These are phyloP conservation scores for Coniella vitis DNA, from an alignment of 2,329 filamentous ascomycete species.

Conservation along the genomic window DNA sequence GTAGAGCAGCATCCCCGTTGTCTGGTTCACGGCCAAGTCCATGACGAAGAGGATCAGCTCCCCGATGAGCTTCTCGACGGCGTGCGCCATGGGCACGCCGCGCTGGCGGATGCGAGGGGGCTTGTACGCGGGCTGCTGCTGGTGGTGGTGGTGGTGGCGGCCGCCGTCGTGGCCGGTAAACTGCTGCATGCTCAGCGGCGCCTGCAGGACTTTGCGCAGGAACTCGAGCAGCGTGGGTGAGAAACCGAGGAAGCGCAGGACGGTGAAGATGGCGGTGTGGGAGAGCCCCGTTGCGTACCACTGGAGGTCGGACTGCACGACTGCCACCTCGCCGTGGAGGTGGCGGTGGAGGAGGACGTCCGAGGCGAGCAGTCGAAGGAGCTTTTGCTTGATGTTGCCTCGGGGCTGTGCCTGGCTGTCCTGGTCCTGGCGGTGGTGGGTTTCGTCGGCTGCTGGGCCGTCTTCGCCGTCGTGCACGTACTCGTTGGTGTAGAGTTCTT, in stretches of 20 bases:
- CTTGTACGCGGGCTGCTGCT: constrained; percentile 16
- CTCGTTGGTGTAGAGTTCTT: constrained; percentile 22
- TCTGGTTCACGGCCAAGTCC: constrained; percentile 37
- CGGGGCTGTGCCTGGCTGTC: constrained; percentile 8
- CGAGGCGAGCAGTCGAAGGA: constrained; percentile 32
- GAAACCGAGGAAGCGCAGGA: constrained; percentile 38
- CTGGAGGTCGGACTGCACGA: constrained; percentile 35
- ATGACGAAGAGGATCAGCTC: constrained; percentile 41
- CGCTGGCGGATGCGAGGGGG: constrained; percentile 33
- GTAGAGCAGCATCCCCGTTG: constrained; percentile 35
- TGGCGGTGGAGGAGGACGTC: constrained; percentile 28
- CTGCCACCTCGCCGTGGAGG: constrained; percentile 26
- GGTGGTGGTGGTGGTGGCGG: no score
- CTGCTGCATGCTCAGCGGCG: constrained; percentile 36
- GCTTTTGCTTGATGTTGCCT: constrained; percentile 29
- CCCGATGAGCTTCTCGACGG: constrained; percentile 38
- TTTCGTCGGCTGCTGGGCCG: no score
- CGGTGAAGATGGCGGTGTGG: constrained; percentile 35
- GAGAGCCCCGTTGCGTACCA: constrained; percentile 37
- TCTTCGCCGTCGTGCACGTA: constrained; percentile 21
- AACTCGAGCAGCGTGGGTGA: constrained; percentile 34
- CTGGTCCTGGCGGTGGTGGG: no score
- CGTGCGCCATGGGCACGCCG: constrained; percentile 38
- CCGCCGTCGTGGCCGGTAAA: constrained; percentile 20
- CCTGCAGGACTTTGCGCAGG: constrained; percentile 37